A percentile compares a stretch with the other conserved stretches of the same genome.
Conservation (phyloP, 768 basidiomycete species). For the Tricholoma furcatifolium region DNA sequence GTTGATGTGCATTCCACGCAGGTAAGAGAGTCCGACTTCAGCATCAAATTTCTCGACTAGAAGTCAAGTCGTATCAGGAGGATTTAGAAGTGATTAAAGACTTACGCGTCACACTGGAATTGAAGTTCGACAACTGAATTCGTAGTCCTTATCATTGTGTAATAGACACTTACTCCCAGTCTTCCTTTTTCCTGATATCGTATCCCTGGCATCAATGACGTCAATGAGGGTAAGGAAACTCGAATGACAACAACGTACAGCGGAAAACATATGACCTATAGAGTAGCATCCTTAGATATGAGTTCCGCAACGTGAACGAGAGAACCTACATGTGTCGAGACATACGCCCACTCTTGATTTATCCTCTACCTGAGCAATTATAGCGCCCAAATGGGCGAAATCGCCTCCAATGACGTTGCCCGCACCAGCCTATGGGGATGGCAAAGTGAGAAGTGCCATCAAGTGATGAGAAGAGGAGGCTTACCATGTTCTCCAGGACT, state of each 20-base stretch:
- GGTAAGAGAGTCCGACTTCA: constrained; percentile 69
- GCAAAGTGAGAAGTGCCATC: not conserved
- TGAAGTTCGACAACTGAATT: not conserved
- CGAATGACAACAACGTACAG: constrained; percentile 39
- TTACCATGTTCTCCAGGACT: too few species aligned
- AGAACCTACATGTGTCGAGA: constrained; percentile 72
- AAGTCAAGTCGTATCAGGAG: not conserved
- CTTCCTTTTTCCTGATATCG: constrained; percentile 70
- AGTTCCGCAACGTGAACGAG: not conserved
- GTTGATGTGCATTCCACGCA: constrained; percentile 84
- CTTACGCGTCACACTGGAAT: constrained; percentile 25
- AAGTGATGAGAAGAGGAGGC: not conserved
- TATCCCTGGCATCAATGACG: constrained; percentile 53
- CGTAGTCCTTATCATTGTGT: not conserved
- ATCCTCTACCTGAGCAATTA: constrained; percentile 70
- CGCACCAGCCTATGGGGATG: constrained; percentile 59
- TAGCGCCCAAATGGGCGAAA: constrained; percentile 64
- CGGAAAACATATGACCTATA: constrained; percentile 75
- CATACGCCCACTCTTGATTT: constrained; percentile 80
- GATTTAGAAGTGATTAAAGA: not conserved
- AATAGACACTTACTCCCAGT: constrained; percentile 60
- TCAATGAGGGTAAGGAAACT: not conserved
- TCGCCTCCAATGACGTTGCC: constrained; percentile 76
- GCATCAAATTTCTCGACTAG: constrained; percentile 64
- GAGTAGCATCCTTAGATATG: not conserved